Percentiles rank a stretch among this genome's conserved stretches.
phyloP scores from a whole-genome alignment of 495 filamentous ascomycete species.

The Penicillium tannophilum region DNA sequence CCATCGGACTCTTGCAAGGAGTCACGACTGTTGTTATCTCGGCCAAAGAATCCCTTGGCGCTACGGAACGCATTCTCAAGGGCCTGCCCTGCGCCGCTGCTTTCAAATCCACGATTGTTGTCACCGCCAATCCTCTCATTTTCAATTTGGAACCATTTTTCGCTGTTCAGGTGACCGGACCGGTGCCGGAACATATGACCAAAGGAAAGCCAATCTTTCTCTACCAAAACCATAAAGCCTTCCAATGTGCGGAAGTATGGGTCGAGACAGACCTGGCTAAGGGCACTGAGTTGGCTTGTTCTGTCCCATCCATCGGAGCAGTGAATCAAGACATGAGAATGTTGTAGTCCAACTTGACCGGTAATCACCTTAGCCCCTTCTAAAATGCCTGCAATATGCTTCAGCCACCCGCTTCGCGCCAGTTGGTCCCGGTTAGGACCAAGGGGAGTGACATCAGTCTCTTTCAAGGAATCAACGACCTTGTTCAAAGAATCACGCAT shows the following conservation, averaged over 20 bases:
- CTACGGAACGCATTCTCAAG: slow-evolving; percentile 84
- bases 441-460: slow-evolving; percentile 83
- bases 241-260: slow-evolving; percentile 95
- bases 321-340: slow-evolving; percentile 94
- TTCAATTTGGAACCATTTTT: slow-evolving; percentile 94
- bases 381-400: slow-evolving; percentile 82
- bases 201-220: slow-evolving; percentile 98
- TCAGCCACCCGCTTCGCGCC: slow-evolving; percentile 84
- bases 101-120: slow-evolving; percentile 47
- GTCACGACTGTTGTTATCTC: slow-evolving; percentile 69
- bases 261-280: slow-evolving; percentile 91
- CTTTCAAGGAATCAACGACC: slow-evolving; percentile 87
- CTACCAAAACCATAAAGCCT: slow-evolving; percentile 91
- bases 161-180: slow-evolving; percentile 80
- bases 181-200: slow-evolving; percentile 96
- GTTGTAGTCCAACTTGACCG: slow-evolving; percentile 83
- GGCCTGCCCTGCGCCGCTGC: slow-evolving; percentile 67
- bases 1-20: slow-evolving; percentile 62
- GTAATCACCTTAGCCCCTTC: slow-evolving; percentile 85
- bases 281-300: slow-evolving; percentile 91
- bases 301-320: slow-evolving; percentile 99
- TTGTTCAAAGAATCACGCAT: slow-evolving; percentile 92
- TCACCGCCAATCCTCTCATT: slow-evolving; percentile 60
- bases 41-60: slow-evolving; percentile 88
- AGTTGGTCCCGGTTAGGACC: slow-evolving; percentile 83